phyloP scores from a whole-genome alignment of 345 rosid species.

The Boechera divaricarpa region DNA sequence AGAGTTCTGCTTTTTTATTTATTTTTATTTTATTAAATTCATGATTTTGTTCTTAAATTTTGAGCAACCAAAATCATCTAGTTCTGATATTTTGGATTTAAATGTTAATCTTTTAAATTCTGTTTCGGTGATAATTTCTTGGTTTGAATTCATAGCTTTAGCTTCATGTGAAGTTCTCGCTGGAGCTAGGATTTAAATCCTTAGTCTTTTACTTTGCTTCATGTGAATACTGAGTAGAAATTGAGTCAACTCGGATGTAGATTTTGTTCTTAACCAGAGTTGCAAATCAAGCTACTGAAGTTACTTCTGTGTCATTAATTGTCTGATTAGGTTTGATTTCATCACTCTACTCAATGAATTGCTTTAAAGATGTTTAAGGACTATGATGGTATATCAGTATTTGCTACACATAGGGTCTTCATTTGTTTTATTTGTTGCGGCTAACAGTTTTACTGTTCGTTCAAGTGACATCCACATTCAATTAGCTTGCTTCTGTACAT shows the following conservation, averaged over 20 bases:
- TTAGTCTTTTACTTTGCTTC: conserved; percentile 3
- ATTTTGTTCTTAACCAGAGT: background rate
- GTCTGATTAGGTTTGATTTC: conserved; percentile 3
- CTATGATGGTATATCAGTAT: background rate
- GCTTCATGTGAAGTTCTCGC: background rate
- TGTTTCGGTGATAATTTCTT: conserved; percentile 11
- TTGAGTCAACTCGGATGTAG: conserved; percentile 29
- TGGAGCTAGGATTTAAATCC: conserved; percentile 5
- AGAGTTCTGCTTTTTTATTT: background rate
- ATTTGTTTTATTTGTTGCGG: background rate
- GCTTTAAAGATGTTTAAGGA: background rate
- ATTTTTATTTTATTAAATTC: background rate
- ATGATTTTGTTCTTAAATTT: background rate
- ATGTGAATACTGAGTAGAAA: conserved; percentile 2
- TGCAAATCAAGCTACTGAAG: conserved; percentile 16
- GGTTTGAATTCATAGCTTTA: conserved; percentile 19
- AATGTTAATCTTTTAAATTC: conserved; percentile 8
- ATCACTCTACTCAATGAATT: conserved; percentile 3
- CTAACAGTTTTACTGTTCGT: background rate
- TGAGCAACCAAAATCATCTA: background rate
- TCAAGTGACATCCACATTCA: conserved; percentile 3
- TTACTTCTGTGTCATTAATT: conserved; percentile 3
- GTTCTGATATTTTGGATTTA: conserved; percentile 18
- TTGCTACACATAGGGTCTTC: background rate
- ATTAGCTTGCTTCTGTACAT: conserved; percentile 1